Percentiles rank a stretch among this genome's conserved stretches.
phyloP scores from a whole-genome alignment of 805 yeast genomes.

The Kazachstania psychrophila region DNA sequence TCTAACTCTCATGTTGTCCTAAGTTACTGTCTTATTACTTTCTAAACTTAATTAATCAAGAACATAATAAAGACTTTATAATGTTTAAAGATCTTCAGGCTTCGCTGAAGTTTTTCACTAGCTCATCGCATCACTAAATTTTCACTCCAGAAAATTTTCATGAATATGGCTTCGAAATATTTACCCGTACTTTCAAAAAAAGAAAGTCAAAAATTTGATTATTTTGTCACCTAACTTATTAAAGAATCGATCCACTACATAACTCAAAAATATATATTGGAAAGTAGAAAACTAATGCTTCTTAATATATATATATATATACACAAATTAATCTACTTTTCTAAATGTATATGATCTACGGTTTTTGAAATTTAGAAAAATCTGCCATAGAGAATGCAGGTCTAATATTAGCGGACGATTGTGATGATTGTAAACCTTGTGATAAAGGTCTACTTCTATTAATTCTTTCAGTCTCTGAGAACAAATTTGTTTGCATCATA shows the following conservation, averaged over 20 bases:
- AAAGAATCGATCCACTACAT: no score
- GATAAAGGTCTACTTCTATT: constrained; percentile 3
- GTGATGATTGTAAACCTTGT: constrained; percentile 1
- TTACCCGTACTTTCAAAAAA: not conserved
- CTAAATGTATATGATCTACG: not conserved
- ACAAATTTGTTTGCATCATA: not conserved
- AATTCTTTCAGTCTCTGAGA: not conserved
- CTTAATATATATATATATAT: constrained; percentile 1
- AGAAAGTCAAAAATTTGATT: no score
- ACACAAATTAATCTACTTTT: not conserved
- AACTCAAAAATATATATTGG: no score
- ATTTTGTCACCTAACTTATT: no score
- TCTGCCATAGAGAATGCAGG: constrained; percentile 18
- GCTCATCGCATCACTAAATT: constrained; percentile 14
- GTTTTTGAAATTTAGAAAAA: constrained; percentile 22
- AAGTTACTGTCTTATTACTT: not conserved
- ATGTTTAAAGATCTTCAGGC: no score
- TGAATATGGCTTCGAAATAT: not conserved
- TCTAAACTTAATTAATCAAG: not conserved
- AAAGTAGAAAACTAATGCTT: no score
- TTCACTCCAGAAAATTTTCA: constrained; percentile 4
- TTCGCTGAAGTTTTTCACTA: constrained; percentile 3
- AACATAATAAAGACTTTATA: no score
- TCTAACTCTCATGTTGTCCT: constrained; percentile 36
- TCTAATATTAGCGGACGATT: constrained; percentile 5